Evolutionary conservation across 1,284 basidiomycete genomes (phyloP), one percentile per base, ranked within the genome.

Genomic region (Chiua sp.): DNA sequence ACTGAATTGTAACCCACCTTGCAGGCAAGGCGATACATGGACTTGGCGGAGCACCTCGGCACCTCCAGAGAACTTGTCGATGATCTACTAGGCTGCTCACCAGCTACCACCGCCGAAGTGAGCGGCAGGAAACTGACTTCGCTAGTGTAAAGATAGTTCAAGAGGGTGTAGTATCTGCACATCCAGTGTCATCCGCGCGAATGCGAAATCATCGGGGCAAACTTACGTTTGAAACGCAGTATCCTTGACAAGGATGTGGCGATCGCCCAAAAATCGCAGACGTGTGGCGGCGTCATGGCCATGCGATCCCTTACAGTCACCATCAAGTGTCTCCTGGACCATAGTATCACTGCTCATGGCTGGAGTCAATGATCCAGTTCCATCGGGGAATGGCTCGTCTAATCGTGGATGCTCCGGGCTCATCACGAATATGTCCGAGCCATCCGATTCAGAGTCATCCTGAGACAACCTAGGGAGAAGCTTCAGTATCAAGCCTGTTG

Each of bases 171-270:
- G 72, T 70, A 75, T 20, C 71, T 73, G 48, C 30, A n/a, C 2
- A 7, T 5, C 11, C 3, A 46, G 4, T 18, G 10, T 51, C 28
- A 23, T 8, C 10, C 35, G 7, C 20, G 6, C 26, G 33, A 26
- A 18, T 22, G 8, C 22, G 11, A 18, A 26, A 26, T 26, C 26
- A 1, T 10, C 3, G 7, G 33, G 13, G 26, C 26, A 26, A 63
- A 13, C 5, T 49, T 39, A 73, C 70, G 70, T 75, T 53, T 57
- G 61, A 26, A 75, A 75, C 1, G 72, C 70, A 3, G 70, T 75
- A 42, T 75, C 72, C 33, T 62, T 75, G 22, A 75, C 53, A 16
- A 73, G 59, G 6, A 72, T 15, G 28, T 68, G 70, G 15, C 65
- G 69, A 42, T 59, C 61, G 16, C 56, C 57, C 52, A 61, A 47